Conservation (phyloP, 148 eudicot species). For the Cornus florida region DNA sequence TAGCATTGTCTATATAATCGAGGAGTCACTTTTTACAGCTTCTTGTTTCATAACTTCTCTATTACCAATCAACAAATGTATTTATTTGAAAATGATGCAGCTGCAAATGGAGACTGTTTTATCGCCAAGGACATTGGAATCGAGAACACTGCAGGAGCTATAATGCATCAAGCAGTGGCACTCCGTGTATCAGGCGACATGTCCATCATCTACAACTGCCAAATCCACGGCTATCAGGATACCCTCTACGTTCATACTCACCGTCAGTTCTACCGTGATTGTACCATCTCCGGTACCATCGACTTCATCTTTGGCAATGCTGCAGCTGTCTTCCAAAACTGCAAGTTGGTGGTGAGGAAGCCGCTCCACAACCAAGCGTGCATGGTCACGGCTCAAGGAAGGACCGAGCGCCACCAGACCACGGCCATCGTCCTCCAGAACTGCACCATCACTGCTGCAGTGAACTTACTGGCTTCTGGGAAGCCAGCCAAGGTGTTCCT, state of each 20-base stretch:
- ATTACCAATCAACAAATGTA: too few relatives aligned
- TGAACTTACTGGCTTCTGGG: slow-evolving; percentile 17
- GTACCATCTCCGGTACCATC: slow-evolving; percentile 54
- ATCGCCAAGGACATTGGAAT: slow-evolving; percentile 45
- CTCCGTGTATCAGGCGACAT: slow-evolving; percentile 37
- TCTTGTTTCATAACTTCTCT: too few relatives aligned
- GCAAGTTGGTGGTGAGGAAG: slow-evolving; percentile 43
- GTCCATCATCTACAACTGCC: slow-evolving; percentile 44
- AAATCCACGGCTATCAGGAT: slow-evolving; percentile 40
- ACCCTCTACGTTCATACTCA: slow-evolving; percentile 37
- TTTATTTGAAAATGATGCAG: slow-evolving; percentile 11
- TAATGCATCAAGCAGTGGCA: slow-evolving; percentile 41
- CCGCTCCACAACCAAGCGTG: slow-evolving; percentile 41
- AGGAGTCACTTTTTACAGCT: too few relatives aligned
- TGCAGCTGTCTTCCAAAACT: slow-evolving; percentile 57
- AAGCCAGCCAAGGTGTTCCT: slow-evolving; percentile 32
- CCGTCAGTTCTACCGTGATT: slow-evolving; percentile 68
- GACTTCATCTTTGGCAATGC: slow-evolving; percentile 78
- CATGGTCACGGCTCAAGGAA: slow-evolving; percentile 68
- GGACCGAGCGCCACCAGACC: slow-evolving; percentile 32
- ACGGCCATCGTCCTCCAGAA: slow-evolving; percentile 53
- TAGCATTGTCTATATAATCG: background rate
- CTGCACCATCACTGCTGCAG: slow-evolving; percentile 35
- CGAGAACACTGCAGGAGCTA: slow-evolving; percentile 52
- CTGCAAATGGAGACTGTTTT: slow-evolving; percentile 29